These are phyloP conservation scores for Rhodosporidiobolus odoratus DNA, from an alignment of 768 basidiomycete species.

Conservation along the genomic window DNA sequence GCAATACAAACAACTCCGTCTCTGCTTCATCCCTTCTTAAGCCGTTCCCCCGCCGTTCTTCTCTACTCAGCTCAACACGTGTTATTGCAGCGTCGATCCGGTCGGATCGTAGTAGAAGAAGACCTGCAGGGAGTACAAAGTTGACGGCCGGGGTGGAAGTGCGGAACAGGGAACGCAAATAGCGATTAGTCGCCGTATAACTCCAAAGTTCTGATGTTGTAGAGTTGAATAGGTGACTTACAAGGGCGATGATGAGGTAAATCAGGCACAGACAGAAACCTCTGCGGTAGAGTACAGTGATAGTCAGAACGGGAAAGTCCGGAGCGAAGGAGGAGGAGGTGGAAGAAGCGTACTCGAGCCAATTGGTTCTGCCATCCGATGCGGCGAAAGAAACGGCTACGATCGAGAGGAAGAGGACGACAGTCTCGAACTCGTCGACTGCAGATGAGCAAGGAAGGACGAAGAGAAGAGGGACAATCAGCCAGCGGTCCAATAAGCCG, in stretches of 20 bases:
- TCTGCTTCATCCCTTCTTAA: no score
- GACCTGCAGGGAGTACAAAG: neutral
- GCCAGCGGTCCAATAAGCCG: no score
- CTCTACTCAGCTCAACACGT: no score
- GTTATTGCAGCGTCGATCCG: neutral
- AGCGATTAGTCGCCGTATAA: no score
- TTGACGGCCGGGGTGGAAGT: no score
- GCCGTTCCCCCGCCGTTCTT: neutral
- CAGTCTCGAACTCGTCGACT: constrained; percentile 73
- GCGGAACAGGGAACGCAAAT: no score
- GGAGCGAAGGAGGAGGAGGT: neutral
- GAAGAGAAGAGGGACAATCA: constrained; percentile 47
- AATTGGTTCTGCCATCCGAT: constrained; percentile 74
- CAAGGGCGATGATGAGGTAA: neutral
- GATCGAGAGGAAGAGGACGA: constrained; percentile 54
- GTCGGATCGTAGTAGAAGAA: neutral
- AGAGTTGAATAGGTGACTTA: no score
- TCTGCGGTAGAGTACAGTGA: neutral
- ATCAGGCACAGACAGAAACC: neutral
- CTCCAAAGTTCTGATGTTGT: no score
- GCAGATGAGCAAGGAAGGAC: constrained; percentile 48
- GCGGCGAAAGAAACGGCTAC: constrained; percentile 70
- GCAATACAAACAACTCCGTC: no score
- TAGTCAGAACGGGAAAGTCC: neutral
- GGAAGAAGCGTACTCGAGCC: constrained; percentile 55